Conservation (phyloP, 208 protist species). For the Trypanosoma avium region DNA sequence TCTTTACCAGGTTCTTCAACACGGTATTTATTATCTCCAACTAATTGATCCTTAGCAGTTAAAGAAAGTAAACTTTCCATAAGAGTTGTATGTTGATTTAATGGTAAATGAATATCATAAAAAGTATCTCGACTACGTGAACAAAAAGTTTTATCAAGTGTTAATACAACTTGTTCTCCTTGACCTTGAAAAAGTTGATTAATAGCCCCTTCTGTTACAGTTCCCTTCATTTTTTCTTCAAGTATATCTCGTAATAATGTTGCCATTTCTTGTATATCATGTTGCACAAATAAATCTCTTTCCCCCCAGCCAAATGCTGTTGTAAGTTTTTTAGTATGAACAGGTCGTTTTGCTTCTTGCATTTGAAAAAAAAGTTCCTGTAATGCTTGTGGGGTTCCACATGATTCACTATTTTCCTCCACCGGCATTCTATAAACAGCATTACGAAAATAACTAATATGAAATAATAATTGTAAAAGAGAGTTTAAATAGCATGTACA, state of each 20-base stretch:
- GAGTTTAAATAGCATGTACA: conserved; percentile 93
- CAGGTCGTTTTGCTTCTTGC: conserved; percentile 66
- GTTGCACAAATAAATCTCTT: conserved; percentile 79
- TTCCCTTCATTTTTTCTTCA: conserved; percentile 90
- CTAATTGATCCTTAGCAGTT: conserved; percentile 73
- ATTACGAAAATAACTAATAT: conserved; percentile 82
- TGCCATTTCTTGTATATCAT: conserved; percentile 92
- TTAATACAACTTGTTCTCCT: conserved; percentile 82
- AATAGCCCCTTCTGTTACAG: conserved; percentile 79
- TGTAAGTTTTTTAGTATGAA: conserved; percentile 80
- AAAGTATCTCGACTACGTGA: conserved; percentile 75
- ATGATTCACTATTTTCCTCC: conserved; percentile 28
- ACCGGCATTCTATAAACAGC: conserved; percentile 80
- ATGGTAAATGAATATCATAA: conserved; percentile 88
- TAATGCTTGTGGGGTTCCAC: conserved; percentile 60
- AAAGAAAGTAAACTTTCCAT: conserved; percentile 73
- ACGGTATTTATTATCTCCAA: conserved; percentile 91
- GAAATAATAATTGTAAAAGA: conserved; percentile 86
- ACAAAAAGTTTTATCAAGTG: conserved; percentile 72
- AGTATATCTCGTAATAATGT: conserved; percentile 86
- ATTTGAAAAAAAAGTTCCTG: conserved; percentile 88
- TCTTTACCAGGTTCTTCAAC: conserved; percentile 76
- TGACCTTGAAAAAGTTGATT: conserved; percentile 83
- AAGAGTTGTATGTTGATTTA: conserved; percentile 63
- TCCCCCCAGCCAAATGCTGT: conserved; percentile 89